Conservation (phyloP, 1,139 yeast species). For the Geotrichum candidum region DNA sequence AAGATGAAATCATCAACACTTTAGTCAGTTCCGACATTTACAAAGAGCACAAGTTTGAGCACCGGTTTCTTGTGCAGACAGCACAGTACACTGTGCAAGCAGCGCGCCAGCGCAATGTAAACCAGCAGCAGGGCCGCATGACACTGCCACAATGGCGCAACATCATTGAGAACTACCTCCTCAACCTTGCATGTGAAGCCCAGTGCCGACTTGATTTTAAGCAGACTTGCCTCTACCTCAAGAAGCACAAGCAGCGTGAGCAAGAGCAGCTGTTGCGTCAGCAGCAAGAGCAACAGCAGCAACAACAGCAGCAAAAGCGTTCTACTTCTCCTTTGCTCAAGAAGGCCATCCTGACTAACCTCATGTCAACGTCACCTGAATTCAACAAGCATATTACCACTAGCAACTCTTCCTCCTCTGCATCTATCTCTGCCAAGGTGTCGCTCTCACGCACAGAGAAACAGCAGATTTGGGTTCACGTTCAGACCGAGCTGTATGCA, state of each 20-base stretch:
- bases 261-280: constrained; percentile 24
- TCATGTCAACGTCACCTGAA: constrained; percentile 30
- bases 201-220: constrained; percentile 60
- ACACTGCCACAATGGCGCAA: constrained; percentile 59
- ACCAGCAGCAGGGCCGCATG: constrained; percentile 16
- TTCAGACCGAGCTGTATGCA: constrained; percentile 51
- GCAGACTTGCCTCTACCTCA: constrained; percentile 39
- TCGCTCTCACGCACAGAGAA: constrained; percentile 49
- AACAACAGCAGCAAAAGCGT: background rate
- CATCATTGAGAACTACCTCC: constrained; percentile 56
- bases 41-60: constrained; percentile 51
- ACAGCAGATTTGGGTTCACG: constrained; percentile 52
- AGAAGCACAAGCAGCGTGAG: constrained; percentile 35
- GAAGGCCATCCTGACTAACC: constrained; percentile 29
- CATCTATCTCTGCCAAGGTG: constrained; percentile 13
- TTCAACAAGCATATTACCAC: constrained; percentile 22
- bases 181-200: constrained; percentile 62
- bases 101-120: constrained; percentile 37
- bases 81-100: constrained; percentile 55
- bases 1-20: constrained; percentile 43
- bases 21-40: constrained; percentile 54
- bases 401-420: background rate
- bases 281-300: background rate
- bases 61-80: constrained; percentile 47
- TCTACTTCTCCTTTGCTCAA: constrained; percentile 28